Conservation (phyloP, 768 basidiomycete species). For the Rhodotorula toruloides region DNA sequence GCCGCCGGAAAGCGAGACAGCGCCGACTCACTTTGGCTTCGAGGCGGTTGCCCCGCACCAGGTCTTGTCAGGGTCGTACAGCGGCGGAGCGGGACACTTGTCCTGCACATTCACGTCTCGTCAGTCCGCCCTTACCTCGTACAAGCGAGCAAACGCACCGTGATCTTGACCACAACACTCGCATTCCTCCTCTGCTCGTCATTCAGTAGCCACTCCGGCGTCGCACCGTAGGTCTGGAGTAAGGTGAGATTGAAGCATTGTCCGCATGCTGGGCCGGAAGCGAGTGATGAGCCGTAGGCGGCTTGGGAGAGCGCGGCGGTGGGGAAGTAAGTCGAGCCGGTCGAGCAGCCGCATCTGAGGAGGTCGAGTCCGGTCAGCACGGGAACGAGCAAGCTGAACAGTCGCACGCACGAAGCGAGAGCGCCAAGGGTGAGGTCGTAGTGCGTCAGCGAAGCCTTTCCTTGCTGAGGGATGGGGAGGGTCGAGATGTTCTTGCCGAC, state of each 20-base stretch:
- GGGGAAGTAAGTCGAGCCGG: slow-evolving; percentile 10
- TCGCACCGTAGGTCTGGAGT: neutral
- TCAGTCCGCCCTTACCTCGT: neutral
- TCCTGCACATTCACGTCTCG: neutral
- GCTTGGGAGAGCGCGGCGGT: slow-evolving; percentile 24
- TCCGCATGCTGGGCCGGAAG: slow-evolving; percentile 25
- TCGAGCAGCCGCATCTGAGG: slow-evolving; percentile 16
- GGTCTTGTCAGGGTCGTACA: neutral
- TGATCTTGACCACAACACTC: slow-evolving; percentile 16
- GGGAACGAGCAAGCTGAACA: neutral
- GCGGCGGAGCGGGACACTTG: slow-evolving; percentile 12
- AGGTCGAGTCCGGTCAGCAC: neutral
- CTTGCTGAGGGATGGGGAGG: slow-evolving; percentile 4
- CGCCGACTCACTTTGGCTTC: slow-evolving; percentile 11
- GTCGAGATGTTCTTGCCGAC: slow-evolving; percentile 8
- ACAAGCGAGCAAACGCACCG: neutral
- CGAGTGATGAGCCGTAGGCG: slow-evolving; percentile 8
- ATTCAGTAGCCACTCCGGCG: slow-evolving; percentile 2
- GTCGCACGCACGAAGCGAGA: neutral
- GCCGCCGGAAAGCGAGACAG: neutral
- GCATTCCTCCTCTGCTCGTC: neutral
- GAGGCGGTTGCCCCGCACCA: slow-evolving; percentile 17
- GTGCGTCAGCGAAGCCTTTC: slow-evolving; percentile 13
- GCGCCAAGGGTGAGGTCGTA: slow-evolving; percentile 10
- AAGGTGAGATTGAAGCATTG: slow-evolving; percentile 25